Evolutionary conservation across 768 basidiomycete genomes (phyloP), one percentile per base, ranked within the genome.

Genomic region (Calvatia gigantea): DNA sequence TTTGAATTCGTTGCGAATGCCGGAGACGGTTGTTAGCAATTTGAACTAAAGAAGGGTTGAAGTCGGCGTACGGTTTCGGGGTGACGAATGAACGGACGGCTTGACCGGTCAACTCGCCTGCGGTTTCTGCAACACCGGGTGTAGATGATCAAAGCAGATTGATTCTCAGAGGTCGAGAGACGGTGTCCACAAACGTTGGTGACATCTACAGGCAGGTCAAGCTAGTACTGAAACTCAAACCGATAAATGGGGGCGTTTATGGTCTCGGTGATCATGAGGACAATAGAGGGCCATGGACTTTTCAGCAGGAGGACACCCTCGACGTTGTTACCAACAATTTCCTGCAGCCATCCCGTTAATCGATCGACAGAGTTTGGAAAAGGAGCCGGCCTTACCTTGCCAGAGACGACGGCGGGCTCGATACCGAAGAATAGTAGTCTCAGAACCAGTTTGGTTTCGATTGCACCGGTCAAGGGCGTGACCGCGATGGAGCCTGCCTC

Each of bases 121-220:
- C 77, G 12, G 84, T 84, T 28, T 90, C 94, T 57, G 94, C 91
- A 37, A 94, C 93, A 35, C 94, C 95, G 6, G 96, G 84, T 83
- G 78, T 98, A 95, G 65, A 91, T 73, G 70, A 99, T 97, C 42
- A 99, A 79, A 6, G 96, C 95, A 2, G 91, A 94, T 75, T 99
- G 96, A 58, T 98, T 97, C 74, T 98, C 96, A 52, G 96, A 95
- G 2, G 96, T 99, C 39, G 93, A 95, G 51, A 99, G 76, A 64
- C 96, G 87, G 71, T 99, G 96, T 1, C 96, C 96, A 38, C 95
- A 95, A 29, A 98, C 95, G 72, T 98, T 98, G 81, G 97, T 97
- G 57, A 97, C 94, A 73, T 96, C 90, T 91, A 62, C 11, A 56
- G 35, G 9, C 29, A 23, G 21, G 6, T 58, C 15, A 54, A 29